phyloP scores from a whole-genome alignment of 768 basidiomycete species.

The Collybia nuda region DNA sequence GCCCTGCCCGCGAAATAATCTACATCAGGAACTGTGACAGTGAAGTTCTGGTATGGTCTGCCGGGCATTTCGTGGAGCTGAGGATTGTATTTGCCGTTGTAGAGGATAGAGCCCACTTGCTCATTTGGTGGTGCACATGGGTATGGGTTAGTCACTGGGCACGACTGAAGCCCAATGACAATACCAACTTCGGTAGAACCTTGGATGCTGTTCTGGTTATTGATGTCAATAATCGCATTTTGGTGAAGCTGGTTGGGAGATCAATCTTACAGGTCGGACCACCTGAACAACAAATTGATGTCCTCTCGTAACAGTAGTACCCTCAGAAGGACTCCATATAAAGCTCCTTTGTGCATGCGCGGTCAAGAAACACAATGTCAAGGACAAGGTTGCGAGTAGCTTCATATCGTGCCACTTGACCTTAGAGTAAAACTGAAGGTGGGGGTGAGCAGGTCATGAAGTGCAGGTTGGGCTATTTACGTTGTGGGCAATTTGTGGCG shows the following conservation, averaged over 20 bases:
- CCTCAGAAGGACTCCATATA: conserved; percentile 31
- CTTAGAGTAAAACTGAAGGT: too few relatives aligned
- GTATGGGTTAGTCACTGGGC: conserved; percentile 19
- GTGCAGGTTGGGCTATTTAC: too few relatives aligned
- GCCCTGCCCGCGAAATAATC: conserved; percentile 18
- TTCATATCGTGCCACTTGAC: not conserved
- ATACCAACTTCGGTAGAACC: conserved; percentile 44
- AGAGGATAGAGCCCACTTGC: conserved; percentile 38
- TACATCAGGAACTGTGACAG: conserved; percentile 28
- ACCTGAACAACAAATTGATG: conserved; percentile 31
- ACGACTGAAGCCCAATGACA: conserved; percentile 40
- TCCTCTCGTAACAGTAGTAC: conserved; percentile 25
- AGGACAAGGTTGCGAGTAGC: not conserved
- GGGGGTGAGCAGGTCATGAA: too few relatives aligned
- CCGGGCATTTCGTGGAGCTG: conserved; percentile 26
- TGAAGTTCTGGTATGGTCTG: conserved; percentile 45
- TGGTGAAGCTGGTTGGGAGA: not conserved
- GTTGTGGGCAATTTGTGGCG: too few relatives aligned
- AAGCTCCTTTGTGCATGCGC: conserved; percentile 17
- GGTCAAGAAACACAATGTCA: conserved; percentile 7
- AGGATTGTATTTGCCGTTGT: conserved; percentile 38
- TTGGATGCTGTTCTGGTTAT: conserved; percentile 32
- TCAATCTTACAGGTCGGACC: conserved; percentile 31
- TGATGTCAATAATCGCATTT: not conserved
- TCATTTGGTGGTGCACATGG: conserved; percentile 17